Evolutionary conservation across 306 rosid species (phyloP).

Genomic region (Corylus americana): DNA sequence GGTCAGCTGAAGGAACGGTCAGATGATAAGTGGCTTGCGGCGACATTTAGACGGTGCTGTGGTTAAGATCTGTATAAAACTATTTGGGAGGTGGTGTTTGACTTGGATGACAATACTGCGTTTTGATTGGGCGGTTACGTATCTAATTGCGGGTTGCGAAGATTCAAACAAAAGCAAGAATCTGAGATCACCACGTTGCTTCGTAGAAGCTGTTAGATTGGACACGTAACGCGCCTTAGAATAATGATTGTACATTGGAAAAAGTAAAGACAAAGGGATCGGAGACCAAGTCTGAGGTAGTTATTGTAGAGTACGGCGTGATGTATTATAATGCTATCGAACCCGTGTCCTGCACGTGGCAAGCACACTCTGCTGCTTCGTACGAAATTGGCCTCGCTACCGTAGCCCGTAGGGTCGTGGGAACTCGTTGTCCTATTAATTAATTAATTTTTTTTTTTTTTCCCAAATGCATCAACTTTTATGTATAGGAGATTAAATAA

Average conservation of each 20-base stretch:
- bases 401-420: too few relatives aligned
- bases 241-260: not conserved
- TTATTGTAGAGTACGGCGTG: not conserved
- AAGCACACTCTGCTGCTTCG: not conserved
- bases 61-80: not conserved
- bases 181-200: conserved; percentile 16
- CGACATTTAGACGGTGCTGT: not conserved
- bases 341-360: not conserved
- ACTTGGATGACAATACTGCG: not conserved
- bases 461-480: too few relatives aligned
- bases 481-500: too few relatives aligned
- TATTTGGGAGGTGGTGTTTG: too few relatives aligned
- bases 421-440: too few relatives aligned
- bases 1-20: conserved; percentile 27
- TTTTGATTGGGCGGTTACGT: conserved; percentile 18
- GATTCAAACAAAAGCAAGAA: not conserved
- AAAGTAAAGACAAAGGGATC: not conserved
- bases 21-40: not conserved
- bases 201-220: conserved; percentile 10
- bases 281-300: not conserved
- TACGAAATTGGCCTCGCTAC: too few relatives aligned
- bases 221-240: conserved; percentile 9
- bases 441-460: too few relatives aligned
- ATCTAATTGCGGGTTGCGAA: too few relatives aligned
- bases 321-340: not conserved